Evolutionary conservation across 2,329 filamentous ascomycete species (phyloP).

Genomic region (Emergomyces africanus): DNA sequence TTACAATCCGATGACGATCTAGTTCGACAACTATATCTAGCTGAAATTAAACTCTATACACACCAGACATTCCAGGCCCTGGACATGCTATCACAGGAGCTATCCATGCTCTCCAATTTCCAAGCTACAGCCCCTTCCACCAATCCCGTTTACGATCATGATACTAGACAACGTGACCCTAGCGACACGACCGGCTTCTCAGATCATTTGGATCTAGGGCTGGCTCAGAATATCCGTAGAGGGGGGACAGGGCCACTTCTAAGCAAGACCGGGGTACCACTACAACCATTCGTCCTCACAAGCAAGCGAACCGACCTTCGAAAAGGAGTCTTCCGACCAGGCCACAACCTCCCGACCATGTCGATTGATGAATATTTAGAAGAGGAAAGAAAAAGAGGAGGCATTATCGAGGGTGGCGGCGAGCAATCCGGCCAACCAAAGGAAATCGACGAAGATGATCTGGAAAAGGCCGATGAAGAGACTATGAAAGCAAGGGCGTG

Average conservation of each 20-base stretch:
- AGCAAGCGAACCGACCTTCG: constrained; percentile 62
- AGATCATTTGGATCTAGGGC: constrained; percentile 59
- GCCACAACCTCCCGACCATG: constrained; percentile 95
- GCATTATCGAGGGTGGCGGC: constrained; percentile 83
- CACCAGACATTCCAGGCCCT: constrained; percentile 76
- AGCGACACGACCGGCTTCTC: constrained; percentile 46
- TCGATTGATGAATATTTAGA: constrained; percentile 95
- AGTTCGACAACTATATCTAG: constrained; percentile 65
- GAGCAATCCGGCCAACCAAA: constrained; percentile 55
- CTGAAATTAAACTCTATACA: constrained; percentile 57
- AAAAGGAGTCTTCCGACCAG: constrained; percentile 72
- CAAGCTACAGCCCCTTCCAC: constrained; percentile 36
- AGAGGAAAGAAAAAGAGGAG: constrained; percentile 71
- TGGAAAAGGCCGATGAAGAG: constrained; percentile 75
- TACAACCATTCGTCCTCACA: constrained; percentile 81
- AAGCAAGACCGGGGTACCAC: constrained; percentile 64
- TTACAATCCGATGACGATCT: constrained; percentile 69
- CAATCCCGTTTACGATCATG: constrained; percentile 21
- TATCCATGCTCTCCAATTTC: constrained; percentile 66
- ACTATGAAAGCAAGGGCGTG: constrained; percentile 88
- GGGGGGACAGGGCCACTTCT: constrained; percentile 54
- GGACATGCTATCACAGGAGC: constrained; percentile 75
- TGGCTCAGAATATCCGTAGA: constrained; percentile 32
- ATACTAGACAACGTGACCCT: constrained; percentile 33
- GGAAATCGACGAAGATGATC: constrained; percentile 78